Evolutionary conservation across 306 rosid genomes (phyloP).

Genomic region (Pterocarpus santalinus): DNA sequence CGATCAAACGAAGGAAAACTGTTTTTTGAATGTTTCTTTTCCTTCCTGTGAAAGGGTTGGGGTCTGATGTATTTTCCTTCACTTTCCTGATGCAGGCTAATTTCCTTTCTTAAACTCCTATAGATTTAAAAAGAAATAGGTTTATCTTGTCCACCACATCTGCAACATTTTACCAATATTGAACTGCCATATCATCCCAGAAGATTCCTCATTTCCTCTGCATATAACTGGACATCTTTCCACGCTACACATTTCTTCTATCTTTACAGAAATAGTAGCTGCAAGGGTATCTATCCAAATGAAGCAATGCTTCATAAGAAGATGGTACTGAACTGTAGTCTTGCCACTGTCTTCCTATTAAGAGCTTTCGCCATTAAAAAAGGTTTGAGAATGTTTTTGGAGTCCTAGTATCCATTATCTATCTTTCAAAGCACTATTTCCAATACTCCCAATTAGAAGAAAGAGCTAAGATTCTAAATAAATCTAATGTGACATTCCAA

Average conservation of each 20-base stretch:
- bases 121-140: background rate
- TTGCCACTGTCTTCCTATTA: conserved; percentile 12
- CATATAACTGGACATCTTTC: conserved; percentile 8
- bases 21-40: background rate
- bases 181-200: background rate
- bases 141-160: conserved; percentile 2
- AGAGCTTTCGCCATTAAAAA: background rate
- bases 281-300: conserved; percentile 17
- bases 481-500: conserved; percentile 5
- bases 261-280: background rate
- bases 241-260: background rate
- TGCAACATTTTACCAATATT: conserved; percentile 18
- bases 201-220: background rate
- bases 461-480: background rate
- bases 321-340: background rate
- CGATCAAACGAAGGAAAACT: conserved; percentile 16
- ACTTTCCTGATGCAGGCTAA: background rate
- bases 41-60: background rate
- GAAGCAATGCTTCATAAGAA: background rate
- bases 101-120: conserved; percentile 12
- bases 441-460: background rate
- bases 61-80: background rate
- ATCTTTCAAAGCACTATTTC: conserved; percentile 9
- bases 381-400: background rate
- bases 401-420: conserved; percentile 5